Evolutionary conservation across 371 early-diverging fungal species (phyloP).

Genomic region (Mortierella sp.): DNA sequence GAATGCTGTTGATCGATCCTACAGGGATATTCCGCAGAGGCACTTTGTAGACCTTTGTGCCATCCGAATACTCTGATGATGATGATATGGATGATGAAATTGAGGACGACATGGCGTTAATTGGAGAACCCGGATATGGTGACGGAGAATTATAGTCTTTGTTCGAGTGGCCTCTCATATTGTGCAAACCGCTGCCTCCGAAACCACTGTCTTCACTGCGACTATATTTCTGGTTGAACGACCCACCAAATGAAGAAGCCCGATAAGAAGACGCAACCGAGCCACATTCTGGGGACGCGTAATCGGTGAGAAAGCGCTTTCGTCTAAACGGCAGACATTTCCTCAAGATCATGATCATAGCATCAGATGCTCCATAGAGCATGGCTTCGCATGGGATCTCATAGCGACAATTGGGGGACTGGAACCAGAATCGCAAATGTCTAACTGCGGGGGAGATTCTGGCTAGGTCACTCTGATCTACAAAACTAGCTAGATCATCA

Average conservation of each 20-base stretch:
- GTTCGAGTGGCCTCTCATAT: too few relatives aligned
- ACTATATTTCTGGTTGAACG: too few relatives aligned
- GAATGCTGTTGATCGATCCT: conserved; percentile 40
- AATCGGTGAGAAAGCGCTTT: background rate
- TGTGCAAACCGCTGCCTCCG: too few relatives aligned
- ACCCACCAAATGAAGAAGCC: background rate
- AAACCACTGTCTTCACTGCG: too few relatives aligned
- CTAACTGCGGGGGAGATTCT: conserved; percentile 35
- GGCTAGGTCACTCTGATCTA: conserved; percentile 42
- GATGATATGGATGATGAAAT: background rate
- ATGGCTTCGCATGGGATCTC: conserved; percentile 52
- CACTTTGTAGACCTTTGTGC: conserved; percentile 10
- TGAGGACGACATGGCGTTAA: conserved; percentile 3
- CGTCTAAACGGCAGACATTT: conserved; percentile 37
- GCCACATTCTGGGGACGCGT: too few relatives aligned
- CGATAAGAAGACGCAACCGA: too few relatives aligned
- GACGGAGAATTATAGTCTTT: too few relatives aligned
- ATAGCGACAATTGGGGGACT: conserved; percentile 30
- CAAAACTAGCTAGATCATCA: conserved; percentile 39
- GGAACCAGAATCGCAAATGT: conserved; percentile 52
- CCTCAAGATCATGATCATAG: conserved; percentile 35
- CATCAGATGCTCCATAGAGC: conserved; percentile 47
- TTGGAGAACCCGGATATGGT: background rate
- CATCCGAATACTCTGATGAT: background rate
- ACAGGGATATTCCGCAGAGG: conserved; percentile 26